Base-by-base conservation (phyloP, 2,329 filamentous ascomycete genomes). In the Penicillium rolfsii region DNA sequence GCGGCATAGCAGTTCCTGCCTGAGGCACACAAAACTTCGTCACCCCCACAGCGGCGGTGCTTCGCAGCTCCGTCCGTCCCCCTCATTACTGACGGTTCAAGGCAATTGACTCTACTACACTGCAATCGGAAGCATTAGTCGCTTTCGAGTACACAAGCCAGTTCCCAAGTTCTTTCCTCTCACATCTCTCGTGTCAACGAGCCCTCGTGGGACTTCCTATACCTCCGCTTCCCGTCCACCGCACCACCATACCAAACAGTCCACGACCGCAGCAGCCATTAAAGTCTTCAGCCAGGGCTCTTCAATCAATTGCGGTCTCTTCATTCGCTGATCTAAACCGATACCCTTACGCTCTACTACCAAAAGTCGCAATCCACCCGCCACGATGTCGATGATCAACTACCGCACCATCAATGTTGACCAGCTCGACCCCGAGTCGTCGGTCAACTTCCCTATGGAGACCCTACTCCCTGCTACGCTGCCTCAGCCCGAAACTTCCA, bases 401-500 rank as follows among this genome's bases (percentile, higher is more conserved):
- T 89, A 85, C 81, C 91, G 93, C 78, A 97, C 92, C 68, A 95
- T 97, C 84, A 92, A 97, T 84, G 90, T 97, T 77, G 93, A 97
- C 77, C 89, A 89, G 69, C 85, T 96, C 71, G 91, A 95, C 77
- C 91, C 93, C 61, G 93, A 98, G 79, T 95, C 92, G 71, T 87
- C 91, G 67, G 82, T 87, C 79, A 98, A 97, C 85, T 98, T 98
- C 81, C 91, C 96, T 79, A 87, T 91, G 65, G 86, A 89, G 61
- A 91, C 92, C 19, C 87, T 98, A 70, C 88, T 90, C 67, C 91
- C 93, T 38, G 85, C 90, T 46, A 87, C 87, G 24, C 74, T 87
- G 60, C 79, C 80, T 62, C 84, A 90, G 67, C 89, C 93, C 69
- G 85, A 91, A 63, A 87, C 85, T 70, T 90, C 94, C 71, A 82